Conservation (phyloP, 2,329 filamentous ascomycete genomes). For the Trichoderma lentiforme region DNA sequence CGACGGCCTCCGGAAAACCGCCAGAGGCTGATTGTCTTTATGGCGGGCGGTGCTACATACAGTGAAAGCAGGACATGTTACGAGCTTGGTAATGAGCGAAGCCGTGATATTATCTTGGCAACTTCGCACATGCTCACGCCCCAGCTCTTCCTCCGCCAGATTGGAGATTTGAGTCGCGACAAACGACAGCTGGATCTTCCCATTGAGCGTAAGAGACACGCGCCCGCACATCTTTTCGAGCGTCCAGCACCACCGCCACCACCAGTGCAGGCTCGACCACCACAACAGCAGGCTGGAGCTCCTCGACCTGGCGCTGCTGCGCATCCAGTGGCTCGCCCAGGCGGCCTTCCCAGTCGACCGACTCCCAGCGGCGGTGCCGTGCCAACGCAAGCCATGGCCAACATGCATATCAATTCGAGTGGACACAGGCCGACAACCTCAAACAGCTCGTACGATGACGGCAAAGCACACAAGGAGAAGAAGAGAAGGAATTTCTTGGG, state of each 20-base stretch:
- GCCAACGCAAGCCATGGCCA: slow-evolving; percentile 54
- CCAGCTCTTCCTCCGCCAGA: slow-evolving; percentile 74
- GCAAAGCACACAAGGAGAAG: slow-evolving; percentile 56
- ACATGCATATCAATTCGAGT: slow-evolving; percentile 46
- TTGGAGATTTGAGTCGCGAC: slow-evolving; percentile 74
- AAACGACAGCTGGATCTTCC: slow-evolving; percentile 77
- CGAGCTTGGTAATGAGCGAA: slow-evolving; percentile 69
- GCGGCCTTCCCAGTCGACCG: slow-evolving; percentile 28
- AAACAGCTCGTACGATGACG: slow-evolving; percentile 28
- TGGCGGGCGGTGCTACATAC: slow-evolving; percentile 93
- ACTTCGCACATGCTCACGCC: slow-evolving; percentile 94
- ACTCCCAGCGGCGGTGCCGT: slow-evolving; percentile 36
- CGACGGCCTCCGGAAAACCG: slow-evolving; percentile 71
- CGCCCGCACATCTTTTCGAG: slow-evolving; percentile 84
- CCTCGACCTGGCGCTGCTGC: slow-evolving; percentile 24
- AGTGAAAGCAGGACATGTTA: slow-evolving; percentile 88
- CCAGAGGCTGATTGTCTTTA: slow-evolving; percentile 88
- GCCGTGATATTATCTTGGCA: slow-evolving; percentile 80
- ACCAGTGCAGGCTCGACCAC: slow-evolving; percentile 38
- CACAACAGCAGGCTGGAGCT: slow-evolving; percentile 14
- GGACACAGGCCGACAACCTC: slow-evolving; percentile 15
- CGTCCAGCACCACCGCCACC: slow-evolving; percentile 56
- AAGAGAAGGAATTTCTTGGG: slow-evolving; percentile 58
- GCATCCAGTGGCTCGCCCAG: slow-evolving; percentile 23
- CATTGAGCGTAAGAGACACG: slow-evolving; percentile 71